Evolutionary conservation across 2,329 filamentous ascomycete species (phyloP).

Genomic region (Plenodomus biglobosus): DNA sequence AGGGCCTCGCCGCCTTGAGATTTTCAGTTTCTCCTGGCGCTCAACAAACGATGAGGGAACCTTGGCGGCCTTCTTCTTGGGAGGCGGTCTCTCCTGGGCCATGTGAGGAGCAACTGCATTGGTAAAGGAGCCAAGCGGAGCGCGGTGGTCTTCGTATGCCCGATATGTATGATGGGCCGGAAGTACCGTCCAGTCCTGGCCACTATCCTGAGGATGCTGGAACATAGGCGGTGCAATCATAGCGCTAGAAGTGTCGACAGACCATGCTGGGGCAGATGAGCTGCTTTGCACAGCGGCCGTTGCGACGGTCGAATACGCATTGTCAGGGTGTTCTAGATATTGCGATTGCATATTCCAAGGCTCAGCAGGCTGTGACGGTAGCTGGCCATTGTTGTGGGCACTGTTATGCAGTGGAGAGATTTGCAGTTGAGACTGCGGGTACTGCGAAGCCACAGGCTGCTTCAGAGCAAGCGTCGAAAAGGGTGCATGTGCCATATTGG

Average conservation of each 20-base stretch:
- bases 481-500: constrained; percentile 25
- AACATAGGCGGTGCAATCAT: constrained; percentile 15
- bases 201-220: constrained; percentile 15
- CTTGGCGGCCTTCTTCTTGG: constrained; percentile 32
- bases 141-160: constrained; percentile 13
- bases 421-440: constrained; percentile 20
- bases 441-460: constrained; percentile 24
- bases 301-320: constrained; percentile 12
- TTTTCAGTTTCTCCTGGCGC: constrained; percentile 37
- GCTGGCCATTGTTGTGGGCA: constrained; percentile 12
- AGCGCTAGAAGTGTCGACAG: constrained; percentile 10
- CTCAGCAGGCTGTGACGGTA: constrained; percentile 17
- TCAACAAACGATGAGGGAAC: constrained; percentile 39
- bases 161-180: constrained; percentile 14
- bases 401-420: constrained; percentile 13
- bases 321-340: constrained; percentile 16
- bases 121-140: constrained; percentile 10
- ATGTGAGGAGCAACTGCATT: constrained; percentile 5
- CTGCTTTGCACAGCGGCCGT: constrained; percentile 11
- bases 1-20: constrained; percentile 35
- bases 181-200: constrained; percentile 22
- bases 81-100: constrained; percentile 13
- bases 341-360: constrained; percentile 23
- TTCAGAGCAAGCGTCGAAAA: constrained; percentile 23
- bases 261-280: constrained; percentile 21